Conservation (phyloP, 2,329 filamentous ascomycete genomes). For the Aureobasidium leucospermi region DNA sequence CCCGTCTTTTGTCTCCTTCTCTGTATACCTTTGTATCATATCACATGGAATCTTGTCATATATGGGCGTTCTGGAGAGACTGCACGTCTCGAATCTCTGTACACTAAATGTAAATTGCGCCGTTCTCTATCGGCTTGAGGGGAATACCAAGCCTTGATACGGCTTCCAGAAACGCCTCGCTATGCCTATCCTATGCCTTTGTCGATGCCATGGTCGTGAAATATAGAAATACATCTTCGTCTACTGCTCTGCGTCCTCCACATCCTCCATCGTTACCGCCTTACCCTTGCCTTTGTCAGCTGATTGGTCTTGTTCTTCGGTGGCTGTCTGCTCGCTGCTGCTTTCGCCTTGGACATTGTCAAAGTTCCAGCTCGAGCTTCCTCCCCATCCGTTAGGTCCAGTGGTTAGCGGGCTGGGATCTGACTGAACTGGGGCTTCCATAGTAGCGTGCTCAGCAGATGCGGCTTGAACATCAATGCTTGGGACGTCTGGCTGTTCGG, state of each 20-base stretch:
- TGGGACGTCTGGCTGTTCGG: not conserved
- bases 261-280: constrained; percentile 35
- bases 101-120: not conserved
- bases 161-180: constrained; percentile 12
- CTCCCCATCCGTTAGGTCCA: constrained; percentile 4
- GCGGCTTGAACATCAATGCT: not conserved
- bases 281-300: constrained; percentile 28
- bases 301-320: constrained; percentile 8
- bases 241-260: constrained; percentile 21
- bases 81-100: not conserved
- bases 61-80: not conserved
- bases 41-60: not conserved
- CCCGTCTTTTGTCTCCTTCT: not conserved
- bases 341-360: constrained; percentile 1
- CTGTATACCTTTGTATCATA: constrained; percentile 8
- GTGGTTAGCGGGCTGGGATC: not conserved
- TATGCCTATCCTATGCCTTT: constrained; percentile 11
- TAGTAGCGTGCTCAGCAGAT: not conserved
- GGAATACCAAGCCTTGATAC: not conserved
- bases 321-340: not conserved
- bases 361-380: constrained; percentile 18
- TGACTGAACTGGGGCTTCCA: not conserved
- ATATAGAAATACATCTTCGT: not conserved
- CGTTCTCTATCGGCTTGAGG: not conserved
- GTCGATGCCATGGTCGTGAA: constrained; percentile 2